Evolutionary conservation across 805 yeast genomes (phyloP).

Genomic region (Starmerella stigmatis): DNA sequence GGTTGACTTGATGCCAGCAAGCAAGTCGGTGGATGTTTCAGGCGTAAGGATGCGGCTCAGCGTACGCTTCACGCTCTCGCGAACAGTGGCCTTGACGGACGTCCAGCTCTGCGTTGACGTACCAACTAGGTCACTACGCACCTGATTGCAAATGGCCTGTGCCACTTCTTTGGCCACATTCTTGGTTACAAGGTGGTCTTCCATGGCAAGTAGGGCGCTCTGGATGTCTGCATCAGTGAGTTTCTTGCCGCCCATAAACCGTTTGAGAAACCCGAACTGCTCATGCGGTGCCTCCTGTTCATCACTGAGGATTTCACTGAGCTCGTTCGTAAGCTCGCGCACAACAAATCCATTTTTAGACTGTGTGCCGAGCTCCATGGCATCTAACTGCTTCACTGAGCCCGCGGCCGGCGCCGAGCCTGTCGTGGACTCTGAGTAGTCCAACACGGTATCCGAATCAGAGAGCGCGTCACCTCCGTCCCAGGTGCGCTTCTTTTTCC

Average conservation of each 20-base stretch:
- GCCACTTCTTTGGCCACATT: conserved; percentile 91
- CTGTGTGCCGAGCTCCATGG: conserved; percentile 35
- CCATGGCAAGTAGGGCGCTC: conserved; percentile 53
- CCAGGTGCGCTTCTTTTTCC: conserved; percentile 44
- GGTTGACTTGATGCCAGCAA: conserved; percentile 59
- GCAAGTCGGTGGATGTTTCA: conserved; percentile 74
- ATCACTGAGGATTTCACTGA: conserved; percentile 34
- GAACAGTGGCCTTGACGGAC: conserved; percentile 60
- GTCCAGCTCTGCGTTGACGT: conserved; percentile 66
- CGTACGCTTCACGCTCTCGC: conserved; percentile 47
- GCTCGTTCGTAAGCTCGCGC: conserved; percentile 49
- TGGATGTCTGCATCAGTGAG: conserved; percentile 54
- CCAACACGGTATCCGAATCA: conserved; percentile 38
- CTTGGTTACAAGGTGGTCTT: conserved; percentile 68
- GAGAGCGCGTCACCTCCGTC: conserved; percentile 48
- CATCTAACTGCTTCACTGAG: conserved; percentile 28
- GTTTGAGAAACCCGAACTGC: conserved; percentile 50
- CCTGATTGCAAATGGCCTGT: conserved; percentile 53
- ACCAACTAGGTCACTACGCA: conserved; percentile 59
- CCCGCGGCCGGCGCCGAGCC: conserved; percentile 19
- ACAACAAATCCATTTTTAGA: conserved; percentile 52
- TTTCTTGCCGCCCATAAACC: conserved; percentile 58
- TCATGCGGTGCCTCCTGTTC: conserved; percentile 22
- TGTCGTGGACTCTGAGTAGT: conserved; percentile 40
- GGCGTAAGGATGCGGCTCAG: conserved; percentile 71